A percentile compares a stretch with the other conserved stretches of the same genome.
Evolutionary conservation across 202 grass and related monocot species (phyloP).

Genomic region (Cymbopogon flexuosus): DNA sequence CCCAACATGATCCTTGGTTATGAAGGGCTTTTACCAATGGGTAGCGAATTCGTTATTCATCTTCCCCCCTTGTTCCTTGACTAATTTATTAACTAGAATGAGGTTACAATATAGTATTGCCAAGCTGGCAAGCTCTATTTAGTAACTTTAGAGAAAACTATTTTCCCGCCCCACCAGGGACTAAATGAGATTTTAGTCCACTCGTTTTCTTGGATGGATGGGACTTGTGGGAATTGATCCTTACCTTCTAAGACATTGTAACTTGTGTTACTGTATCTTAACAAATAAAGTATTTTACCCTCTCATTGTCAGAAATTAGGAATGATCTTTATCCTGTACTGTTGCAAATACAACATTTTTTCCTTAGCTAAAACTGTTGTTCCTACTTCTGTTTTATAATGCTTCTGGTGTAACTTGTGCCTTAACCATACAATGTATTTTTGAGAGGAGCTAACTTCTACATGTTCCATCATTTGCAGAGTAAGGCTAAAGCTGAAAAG

Average conservation of each 20-base stretch:
- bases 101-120: slow-evolving; percentile 5
- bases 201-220: neutral
- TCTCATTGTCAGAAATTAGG: slow-evolving; percentile 10
- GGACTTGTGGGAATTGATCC: neutral
- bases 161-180: neutral
- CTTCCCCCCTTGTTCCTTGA: neutral
- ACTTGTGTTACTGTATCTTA: neutral
- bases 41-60: neutral
- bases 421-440: slow-evolving; percentile 19
- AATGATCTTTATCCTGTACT: neutral
- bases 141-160: neutral
- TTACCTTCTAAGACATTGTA: neutral
- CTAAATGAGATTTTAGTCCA: neutral
- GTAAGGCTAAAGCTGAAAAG: slow-evolving; percentile 98
- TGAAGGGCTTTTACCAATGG: neutral
- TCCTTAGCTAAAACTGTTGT: slow-evolving; percentile 4
- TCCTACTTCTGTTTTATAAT: slow-evolving; percentile 8
- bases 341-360: slow-evolving; percentile 8
- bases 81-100: neutral
- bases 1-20: neutral
- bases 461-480: slow-evolving; percentile 51
- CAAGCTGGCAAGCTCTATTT: neutral
- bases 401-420: slow-evolving; percentile 22
- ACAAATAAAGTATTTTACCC: neutral
- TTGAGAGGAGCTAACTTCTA: slow-evolving; percentile 23